These are phyloP conservation scores for Trebouxia gelatinosa DNA, from an alignment of 163 green algal genomes.

Conservation along the genomic window DNA sequence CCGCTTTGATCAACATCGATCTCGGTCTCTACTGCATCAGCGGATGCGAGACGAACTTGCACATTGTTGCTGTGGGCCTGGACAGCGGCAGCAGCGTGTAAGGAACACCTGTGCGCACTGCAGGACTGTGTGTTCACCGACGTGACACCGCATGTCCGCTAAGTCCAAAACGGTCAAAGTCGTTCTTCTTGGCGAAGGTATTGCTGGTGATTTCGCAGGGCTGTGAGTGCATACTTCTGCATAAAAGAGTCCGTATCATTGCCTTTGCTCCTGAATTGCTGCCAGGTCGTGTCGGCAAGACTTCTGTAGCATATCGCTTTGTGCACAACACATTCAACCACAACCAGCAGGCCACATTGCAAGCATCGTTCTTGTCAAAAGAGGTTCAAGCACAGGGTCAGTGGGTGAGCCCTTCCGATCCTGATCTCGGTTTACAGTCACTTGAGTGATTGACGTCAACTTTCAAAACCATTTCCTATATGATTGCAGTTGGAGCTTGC, in stretches of 20 bases:
- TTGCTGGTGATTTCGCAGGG: not conserved
- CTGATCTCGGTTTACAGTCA: too few species aligned
- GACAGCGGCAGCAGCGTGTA: too few species aligned
- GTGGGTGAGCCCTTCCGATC: slow-evolving; percentile 27
- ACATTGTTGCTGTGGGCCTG: too few species aligned
- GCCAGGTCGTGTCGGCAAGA: slow-evolving; percentile 42
- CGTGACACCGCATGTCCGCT: slow-evolving; percentile 14
- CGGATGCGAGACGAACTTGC: too few species aligned
- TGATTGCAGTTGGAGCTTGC: slow-evolving; percentile 34
- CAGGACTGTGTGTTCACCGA: too few species aligned
- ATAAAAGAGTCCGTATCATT: too few species aligned
- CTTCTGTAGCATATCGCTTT: slow-evolving; percentile 29
- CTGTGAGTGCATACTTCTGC: not conserved
- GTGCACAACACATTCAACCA: slow-evolving; percentile 28
- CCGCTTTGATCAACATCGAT: too few species aligned
- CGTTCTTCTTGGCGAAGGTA: slow-evolving; percentile 37
- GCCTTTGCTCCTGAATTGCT: too few species aligned
- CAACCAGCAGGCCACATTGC: slow-evolving; percentile 27
- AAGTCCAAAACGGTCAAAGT: slow-evolving; percentile 26
- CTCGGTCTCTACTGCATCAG: too few species aligned
- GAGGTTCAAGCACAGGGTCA: not conserved
- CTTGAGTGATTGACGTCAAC: not conserved
- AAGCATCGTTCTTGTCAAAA: slow-evolving; percentile 28
- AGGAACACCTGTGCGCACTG: too few species aligned
- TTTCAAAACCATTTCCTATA: not conserved